Conservation (phyloP, 805 yeast species). For the Sugiyamaella qingdaonensis region DNA sequence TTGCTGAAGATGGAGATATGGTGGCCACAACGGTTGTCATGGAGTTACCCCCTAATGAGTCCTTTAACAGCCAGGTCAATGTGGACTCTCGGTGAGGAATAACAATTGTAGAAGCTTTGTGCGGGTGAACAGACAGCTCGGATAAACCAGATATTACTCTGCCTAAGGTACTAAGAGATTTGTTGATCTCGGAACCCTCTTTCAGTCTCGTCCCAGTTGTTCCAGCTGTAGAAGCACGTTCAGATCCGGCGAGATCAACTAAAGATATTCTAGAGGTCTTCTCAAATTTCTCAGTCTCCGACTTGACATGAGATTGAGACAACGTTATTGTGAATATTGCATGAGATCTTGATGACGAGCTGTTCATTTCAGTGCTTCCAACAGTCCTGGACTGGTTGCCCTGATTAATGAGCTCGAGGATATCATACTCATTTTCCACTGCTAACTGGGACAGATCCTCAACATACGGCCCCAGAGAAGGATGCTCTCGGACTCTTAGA, state of each 20-base stretch:
- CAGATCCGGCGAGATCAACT: conserved; percentile 72
- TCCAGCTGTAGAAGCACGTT: conserved; percentile 51
- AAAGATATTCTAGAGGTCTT: conserved; percentile 50
- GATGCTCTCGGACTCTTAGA: conserved; percentile 50
- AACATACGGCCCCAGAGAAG: conserved; percentile 54
- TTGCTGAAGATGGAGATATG: conserved; percentile 38
- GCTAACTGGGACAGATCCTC: conserved; percentile 49
- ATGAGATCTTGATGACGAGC: conserved; percentile 67
- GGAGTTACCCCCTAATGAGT: conserved; percentile 83
- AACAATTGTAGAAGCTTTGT: conserved; percentile 23
- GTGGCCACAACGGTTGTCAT: conserved; percentile 87
- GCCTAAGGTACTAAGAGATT: conserved; percentile 62
- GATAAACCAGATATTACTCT: conserved; percentile 48
- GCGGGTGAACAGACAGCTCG: conserved; percentile 13
- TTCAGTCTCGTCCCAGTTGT: conserved; percentile 46
- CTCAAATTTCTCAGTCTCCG: conserved; percentile 22
- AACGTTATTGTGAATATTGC: conserved; percentile 60
- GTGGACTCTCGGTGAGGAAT: conserved; percentile 62
- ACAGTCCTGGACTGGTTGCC: conserved; percentile 57
- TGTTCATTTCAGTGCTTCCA: conserved; percentile 63
- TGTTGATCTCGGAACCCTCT: conserved; percentile 65
- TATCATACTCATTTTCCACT: conserved; percentile 42
- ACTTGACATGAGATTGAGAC: conserved; percentile 42
- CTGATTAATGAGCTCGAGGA: conserved; percentile 37
- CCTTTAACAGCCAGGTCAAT: conserved; percentile 70